Conservation (phyloP, 257 asterid species). For the Nicotiana undulata region DNA sequence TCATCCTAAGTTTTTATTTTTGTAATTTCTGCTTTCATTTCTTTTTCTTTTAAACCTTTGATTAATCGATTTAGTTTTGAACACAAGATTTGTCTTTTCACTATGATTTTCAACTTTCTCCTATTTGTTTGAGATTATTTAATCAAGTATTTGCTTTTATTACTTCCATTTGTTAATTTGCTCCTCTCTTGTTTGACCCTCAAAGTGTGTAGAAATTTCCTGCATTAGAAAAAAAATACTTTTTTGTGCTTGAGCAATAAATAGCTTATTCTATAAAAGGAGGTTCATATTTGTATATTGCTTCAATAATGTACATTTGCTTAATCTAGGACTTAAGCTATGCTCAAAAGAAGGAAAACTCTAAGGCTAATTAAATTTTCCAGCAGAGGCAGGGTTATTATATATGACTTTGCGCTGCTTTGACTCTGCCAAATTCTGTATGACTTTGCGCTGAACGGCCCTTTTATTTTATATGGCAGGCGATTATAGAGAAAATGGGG, state of each 20-base stretch:
- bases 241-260: background rate
- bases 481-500: constrained; percentile 94
- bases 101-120: too few species aligned
- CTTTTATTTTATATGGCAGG: constrained; percentile 32
- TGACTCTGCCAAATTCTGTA: too few species aligned
- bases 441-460: background rate
- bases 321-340: background rate
- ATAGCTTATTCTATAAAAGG: background rate
- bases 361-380: background rate
- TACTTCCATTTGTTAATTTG: background rate
- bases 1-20: too few species aligned
- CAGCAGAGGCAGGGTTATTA: too few species aligned
- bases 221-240: background rate
- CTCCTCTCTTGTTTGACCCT: background rate
- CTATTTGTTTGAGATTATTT: too few species aligned
- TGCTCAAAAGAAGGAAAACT: background rate
- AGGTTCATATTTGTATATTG: background rate
- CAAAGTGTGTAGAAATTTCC: background rate
- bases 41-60: too few species aligned
- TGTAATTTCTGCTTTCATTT: too few species aligned
- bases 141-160: background rate
- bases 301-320: background rate
- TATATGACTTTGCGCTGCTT: too few species aligned
- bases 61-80: too few species aligned
- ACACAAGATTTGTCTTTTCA: too few species aligned